Evolutionary conservation across 2,329 filamentous ascomycete genomes (phyloP).

Genomic region (Beauveria rudraprayagi): DNA sequence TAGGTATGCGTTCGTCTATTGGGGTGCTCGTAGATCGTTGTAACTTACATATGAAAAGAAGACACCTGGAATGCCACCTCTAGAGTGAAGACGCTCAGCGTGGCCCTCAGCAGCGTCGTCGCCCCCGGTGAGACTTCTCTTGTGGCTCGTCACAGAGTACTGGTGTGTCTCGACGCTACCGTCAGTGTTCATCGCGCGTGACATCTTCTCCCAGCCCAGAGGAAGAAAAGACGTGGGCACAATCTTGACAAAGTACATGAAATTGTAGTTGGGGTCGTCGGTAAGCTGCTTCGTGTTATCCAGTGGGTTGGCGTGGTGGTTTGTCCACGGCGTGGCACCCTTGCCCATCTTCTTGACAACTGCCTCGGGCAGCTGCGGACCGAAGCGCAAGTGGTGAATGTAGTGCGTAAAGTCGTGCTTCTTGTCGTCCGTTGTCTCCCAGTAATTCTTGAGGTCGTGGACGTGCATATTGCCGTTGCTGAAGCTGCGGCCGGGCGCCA

Average conservation of each 20-base stretch:
- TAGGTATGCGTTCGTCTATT: neutral
- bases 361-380: conserved; percentile 75
- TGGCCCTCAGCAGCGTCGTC: conserved; percentile 82
- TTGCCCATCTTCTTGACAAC: conserved; percentile 53
- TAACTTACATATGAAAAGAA: conserved; percentile 92
- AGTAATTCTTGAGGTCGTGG: conserved; percentile 94
- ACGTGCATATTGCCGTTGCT: conserved; percentile 96
- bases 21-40: too few species aligned
- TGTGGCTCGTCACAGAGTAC: conserved; percentile 96
- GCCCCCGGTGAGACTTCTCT: conserved; percentile 77
- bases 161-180: conserved; percentile 96
- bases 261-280: conserved; percentile 80
- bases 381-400: conserved; percentile 86
- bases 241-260: conserved; percentile 99
- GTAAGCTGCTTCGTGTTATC: conserved; percentile 73
- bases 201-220: conserved; percentile 71
- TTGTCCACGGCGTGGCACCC: conserved; percentile 58
- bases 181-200: conserved; percentile 46
- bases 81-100: conserved; percentile 81
- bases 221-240: conserved; percentile 93
- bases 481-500: conserved; percentile 92
- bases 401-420: conserved; percentile 82
- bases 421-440: conserved; percentile 59
- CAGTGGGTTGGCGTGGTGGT: conserved; percentile 86
- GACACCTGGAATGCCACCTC: conserved; percentile 89